phyloP scores from a whole-genome alignment of 306 rosid genomes.

The Dryas drummondii region DNA sequence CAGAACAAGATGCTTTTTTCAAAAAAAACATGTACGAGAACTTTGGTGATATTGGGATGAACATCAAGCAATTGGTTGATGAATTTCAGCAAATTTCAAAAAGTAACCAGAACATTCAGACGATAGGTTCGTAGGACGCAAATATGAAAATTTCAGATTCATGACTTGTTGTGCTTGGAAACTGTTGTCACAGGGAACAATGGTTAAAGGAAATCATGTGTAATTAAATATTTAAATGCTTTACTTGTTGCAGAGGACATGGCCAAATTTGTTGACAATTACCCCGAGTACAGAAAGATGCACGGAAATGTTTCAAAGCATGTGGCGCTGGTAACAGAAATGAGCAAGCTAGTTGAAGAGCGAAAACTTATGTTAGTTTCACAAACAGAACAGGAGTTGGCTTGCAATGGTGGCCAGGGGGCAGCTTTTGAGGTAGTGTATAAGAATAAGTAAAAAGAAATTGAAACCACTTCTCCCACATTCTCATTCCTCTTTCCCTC shows the following conservation, averaged over 20 bases:
- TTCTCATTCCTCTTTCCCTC: too few relatives aligned
- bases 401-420: slow-evolving; percentile 95
- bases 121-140: slow-evolving; percentile 67
- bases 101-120: slow-evolving; percentile 92
- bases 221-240: slow-evolving; percentile 19
- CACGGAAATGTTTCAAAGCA: not conserved
- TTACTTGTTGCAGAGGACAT: slow-evolving; percentile 29
- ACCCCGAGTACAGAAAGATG: slow-evolving; percentile 13
- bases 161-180: not conserved
- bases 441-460: not conserved
- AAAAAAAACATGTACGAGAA: slow-evolving; percentile 89
- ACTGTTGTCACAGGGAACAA: not conserved
- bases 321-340: too few relatives aligned
- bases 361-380: slow-evolving; percentile 89
- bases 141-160: not conserved
- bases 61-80: slow-evolving; percentile 89
- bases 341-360: slow-evolving; percentile 42
- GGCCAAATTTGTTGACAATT: not conserved
- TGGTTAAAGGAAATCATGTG: not conserved
- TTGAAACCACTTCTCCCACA: too few relatives aligned
- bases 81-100: slow-evolving; percentile 87
- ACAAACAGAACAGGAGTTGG: slow-evolving; percentile 91
- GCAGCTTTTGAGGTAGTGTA: slow-evolving; percentile 91
- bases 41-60: slow-evolving; percentile 98
- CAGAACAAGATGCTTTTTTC: slow-evolving; percentile 90